Evolutionary conservation across 176 grass and related monocot genomes (phyloP).

Genomic region (Ampelocalamus luodianensis): DNA sequence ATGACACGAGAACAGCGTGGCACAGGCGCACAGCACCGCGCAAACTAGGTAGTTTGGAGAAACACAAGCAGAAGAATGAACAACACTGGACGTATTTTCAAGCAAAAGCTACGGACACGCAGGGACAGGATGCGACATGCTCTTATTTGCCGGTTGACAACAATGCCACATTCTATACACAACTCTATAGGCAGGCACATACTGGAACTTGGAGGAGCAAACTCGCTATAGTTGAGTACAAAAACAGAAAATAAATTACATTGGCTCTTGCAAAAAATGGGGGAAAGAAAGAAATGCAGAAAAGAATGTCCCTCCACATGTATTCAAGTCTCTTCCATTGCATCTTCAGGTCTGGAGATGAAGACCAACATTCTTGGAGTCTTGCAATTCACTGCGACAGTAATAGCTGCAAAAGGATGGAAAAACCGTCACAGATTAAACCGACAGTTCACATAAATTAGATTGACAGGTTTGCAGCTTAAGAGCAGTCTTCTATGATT

Average conservation of each 20-base stretch:
- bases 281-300: neutral
- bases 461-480: neutral
- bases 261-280: neutral
- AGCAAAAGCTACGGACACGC: neutral
- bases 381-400: neutral
- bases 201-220: slow-evolving; percentile 2
- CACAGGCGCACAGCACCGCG: neutral
- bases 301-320: slow-evolving; percentile 39
- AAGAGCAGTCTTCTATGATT: neutral
- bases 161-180: neutral
- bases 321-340: slow-evolving; percentile 3
- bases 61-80: neutral
- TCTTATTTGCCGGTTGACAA: neutral
- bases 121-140: neutral
- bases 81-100: neutral
- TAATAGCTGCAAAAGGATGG: slow-evolving; percentile 12
- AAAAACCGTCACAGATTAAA: neutral
- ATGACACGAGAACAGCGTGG: neutral
- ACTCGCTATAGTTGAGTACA: slow-evolving; percentile 38
- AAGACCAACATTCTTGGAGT: slow-evolving; percentile 7
- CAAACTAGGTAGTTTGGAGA: neutral
- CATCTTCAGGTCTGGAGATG: slow-evolving; percentile 22
- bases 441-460: neutral
- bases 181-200: neutral
- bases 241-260: slow-evolving; percentile 38